Percentiles rank a stretch among this genome's conserved stretches.
Conservation (phyloP, 768 basidiomycete genomes). For the Fomitopsis pulvina region DNA sequence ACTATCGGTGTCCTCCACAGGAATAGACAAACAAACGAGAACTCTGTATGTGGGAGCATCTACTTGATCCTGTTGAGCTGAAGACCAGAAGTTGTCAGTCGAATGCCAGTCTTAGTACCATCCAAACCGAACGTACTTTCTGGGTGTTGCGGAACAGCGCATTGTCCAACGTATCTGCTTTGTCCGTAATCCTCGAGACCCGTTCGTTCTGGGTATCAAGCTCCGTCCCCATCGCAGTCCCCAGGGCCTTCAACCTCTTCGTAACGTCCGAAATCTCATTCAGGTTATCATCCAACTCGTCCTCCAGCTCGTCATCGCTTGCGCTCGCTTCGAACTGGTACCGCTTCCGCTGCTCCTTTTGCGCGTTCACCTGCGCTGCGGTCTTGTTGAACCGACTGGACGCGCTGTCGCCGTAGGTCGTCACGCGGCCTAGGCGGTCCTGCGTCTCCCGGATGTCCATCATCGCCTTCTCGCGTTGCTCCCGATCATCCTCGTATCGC, state of each 20-base stretch:
- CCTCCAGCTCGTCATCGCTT: conserved; percentile 91
- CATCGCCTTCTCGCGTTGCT: conserved; percentile 80
- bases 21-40: neutral
- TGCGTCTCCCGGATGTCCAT: conserved; percentile 83
- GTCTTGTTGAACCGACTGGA: conserved; percentile 38
- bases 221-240: conserved; percentile 80
- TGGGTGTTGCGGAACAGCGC: conserved; percentile 79
- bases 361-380: conserved; percentile 42
- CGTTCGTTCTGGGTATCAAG: conserved; percentile 81
- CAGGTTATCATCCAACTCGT: conserved; percentile 89
- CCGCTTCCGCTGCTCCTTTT: conserved; percentile 69
- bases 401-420: conserved; percentile 48
- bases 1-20: too few species aligned
- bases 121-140: conserved; percentile 53
- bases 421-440: conserved; percentile 73
- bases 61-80: conserved; percentile 34
- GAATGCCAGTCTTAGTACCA: neutral
- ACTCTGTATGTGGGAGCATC: neutral
- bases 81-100: conserved; percentile 1
- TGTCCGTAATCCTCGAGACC: conserved; percentile 70
- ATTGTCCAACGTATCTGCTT: conserved; percentile 70
- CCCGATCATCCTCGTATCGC: conserved; percentile 83
- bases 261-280: conserved; percentile 78
- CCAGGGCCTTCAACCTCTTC: conserved; percentile 72
- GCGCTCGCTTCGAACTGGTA: conserved; percentile 90